Percentiles rank a stretch among this genome's conserved stretches.
These are phyloP conservation scores for Pseudopyricularia cyperi DNA, from an alignment of 2,329 filamentous ascomycete species.

Conservation along the genomic window DNA sequence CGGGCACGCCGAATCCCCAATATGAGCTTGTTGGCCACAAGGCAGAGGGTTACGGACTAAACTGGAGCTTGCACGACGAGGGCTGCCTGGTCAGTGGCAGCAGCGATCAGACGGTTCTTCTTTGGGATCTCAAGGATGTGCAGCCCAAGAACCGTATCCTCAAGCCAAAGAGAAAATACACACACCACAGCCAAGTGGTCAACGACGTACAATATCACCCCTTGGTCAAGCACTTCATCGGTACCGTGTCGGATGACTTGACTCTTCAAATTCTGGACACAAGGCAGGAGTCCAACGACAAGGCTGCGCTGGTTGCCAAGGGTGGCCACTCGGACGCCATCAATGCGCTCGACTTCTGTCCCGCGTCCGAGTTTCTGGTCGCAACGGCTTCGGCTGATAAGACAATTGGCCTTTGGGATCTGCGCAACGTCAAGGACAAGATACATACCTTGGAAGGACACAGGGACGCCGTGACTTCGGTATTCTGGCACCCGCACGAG, in stretches of 20 bases:
- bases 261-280: slow-evolving; percentile 86
- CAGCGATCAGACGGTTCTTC: slow-evolving; percentile 79
- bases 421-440: slow-evolving; percentile 81
- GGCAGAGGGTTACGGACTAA: slow-evolving; percentile 80
- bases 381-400: slow-evolving; percentile 93
- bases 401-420: slow-evolving; percentile 88
- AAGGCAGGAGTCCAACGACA: slow-evolving; percentile 52
- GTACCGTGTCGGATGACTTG: slow-evolving; percentile 88
- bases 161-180: slow-evolving; percentile 62
- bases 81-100: slow-evolving; percentile 82
- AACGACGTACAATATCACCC: slow-evolving; percentile 97
- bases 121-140: slow-evolving; percentile 82
- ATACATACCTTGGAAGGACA: slow-evolving; percentile 85
- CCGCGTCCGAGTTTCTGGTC: slow-evolving; percentile 75
- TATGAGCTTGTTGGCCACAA: slow-evolving; percentile 76
- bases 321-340: slow-evolving; percentile 82
- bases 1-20: slow-evolving; percentile 64
- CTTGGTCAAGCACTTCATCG: slow-evolving; percentile 70
- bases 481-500: slow-evolving; percentile 91
- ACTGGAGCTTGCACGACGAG: slow-evolving; percentile 76
- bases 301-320: slow-evolving; percentile 54
- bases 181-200: slow-evolving; percentile 78
- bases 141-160: slow-evolving; percentile 57
- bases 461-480: slow-evolving; percentile 75
- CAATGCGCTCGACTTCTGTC: slow-evolving; percentile 93